A percentile compares a stretch with the other conserved stretches of the same genome.
phyloP scores from a whole-genome alignment of 176 grass and related monocot genomes.

The Oryza glaberrima region DNA sequence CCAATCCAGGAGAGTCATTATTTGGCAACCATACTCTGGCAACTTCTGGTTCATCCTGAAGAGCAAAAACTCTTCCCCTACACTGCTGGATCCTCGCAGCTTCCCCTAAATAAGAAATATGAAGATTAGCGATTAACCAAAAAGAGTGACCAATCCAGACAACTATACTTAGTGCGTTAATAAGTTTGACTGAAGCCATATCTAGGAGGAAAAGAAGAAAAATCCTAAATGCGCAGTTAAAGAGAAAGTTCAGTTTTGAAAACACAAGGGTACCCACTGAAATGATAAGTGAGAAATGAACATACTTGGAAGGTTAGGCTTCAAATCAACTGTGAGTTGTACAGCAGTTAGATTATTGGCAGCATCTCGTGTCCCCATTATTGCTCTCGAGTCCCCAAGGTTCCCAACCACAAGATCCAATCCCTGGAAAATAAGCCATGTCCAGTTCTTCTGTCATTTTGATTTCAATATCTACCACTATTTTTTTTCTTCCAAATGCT shows the following conservation, averaged over 20 bases:
- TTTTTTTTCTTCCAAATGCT: not conserved
- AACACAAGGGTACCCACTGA: not conserved
- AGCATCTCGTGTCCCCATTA: constrained; percentile 82
- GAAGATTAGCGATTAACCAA: constrained; percentile 33
- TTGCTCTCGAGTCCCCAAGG: constrained; percentile 96
- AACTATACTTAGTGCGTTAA: not conserved
- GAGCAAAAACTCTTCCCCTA: constrained; percentile 92
- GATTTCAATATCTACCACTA: constrained; percentile 27
- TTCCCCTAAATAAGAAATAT: constrained; percentile 73
- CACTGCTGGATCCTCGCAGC: constrained; percentile 91
- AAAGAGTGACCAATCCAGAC: constrained; percentile 11
- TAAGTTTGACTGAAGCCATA: constrained; percentile 15
- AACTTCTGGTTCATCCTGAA: constrained; percentile 99
- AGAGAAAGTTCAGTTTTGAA: constrained; percentile 1
- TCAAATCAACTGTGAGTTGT: constrained; percentile 98
- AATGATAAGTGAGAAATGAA: constrained; percentile 22
- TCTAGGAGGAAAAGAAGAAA: not conserved
- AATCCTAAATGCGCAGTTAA: not conserved
- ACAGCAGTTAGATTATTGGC: constrained; percentile 88
- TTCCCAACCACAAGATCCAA: constrained; percentile 95
- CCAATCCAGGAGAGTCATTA: constrained; percentile 91
- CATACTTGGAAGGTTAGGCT: constrained; percentile 98
- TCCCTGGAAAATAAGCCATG: constrained; percentile 70
- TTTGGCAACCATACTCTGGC: constrained; percentile 97
- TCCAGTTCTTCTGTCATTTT: constrained; percentile 39